A percentile compares a stretch with the other conserved stretches of the same genome.
phyloP scores from a whole-genome alignment of 306 rosid genomes.

The Gastrolobium bilobum region DNA sequence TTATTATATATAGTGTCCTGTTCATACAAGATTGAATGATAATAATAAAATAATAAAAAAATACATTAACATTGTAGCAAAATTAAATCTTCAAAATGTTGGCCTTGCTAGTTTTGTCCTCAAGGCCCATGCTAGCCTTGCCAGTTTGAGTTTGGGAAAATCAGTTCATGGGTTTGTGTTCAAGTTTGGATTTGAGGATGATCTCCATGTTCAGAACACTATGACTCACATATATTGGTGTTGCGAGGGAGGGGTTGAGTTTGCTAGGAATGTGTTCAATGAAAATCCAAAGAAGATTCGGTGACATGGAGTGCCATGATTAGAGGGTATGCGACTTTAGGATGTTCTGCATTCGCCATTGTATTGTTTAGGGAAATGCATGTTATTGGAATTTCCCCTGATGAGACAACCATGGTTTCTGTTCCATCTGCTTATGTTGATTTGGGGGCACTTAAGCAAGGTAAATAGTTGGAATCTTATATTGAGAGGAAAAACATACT shows the following conservation, averaged over 20 bases:
- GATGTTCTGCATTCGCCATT: constrained; percentile 65
- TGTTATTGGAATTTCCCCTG: constrained; percentile 70
- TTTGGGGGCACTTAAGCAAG: constrained; percentile 89
- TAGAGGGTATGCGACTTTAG: constrained; percentile 76
- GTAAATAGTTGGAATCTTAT: constrained; percentile 88
- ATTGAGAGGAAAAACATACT: constrained; percentile 65
- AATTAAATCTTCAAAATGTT: too few species aligned
- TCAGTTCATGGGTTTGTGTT: constrained; percentile 72
- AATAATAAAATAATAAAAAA: too few species aligned
- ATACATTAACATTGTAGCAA: too few species aligned
- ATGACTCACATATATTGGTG: constrained; percentile 90
- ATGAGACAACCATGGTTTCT: constrained; percentile 87
- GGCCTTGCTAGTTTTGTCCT: constrained; percentile 56
- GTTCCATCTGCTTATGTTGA: constrained; percentile 82
- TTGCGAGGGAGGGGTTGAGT: constrained; percentile 58
- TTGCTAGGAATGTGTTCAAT: constrained; percentile 78
- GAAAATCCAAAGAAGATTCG: constrained; percentile 68
- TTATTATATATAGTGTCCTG: too few species aligned
- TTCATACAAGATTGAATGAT: too few species aligned
- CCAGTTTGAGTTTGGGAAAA: constrained; percentile 60
- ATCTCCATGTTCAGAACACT: constrained; percentile 77
- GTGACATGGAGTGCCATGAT: constrained; percentile 96
- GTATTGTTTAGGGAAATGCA: constrained; percentile 84
- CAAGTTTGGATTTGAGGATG: constrained; percentile 76
- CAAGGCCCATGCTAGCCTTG: constrained; percentile 85